These are phyloP conservation scores for Croton setiger DNA, from an alignment of 441 rosid genomes.

Conservation along the genomic window DNA sequence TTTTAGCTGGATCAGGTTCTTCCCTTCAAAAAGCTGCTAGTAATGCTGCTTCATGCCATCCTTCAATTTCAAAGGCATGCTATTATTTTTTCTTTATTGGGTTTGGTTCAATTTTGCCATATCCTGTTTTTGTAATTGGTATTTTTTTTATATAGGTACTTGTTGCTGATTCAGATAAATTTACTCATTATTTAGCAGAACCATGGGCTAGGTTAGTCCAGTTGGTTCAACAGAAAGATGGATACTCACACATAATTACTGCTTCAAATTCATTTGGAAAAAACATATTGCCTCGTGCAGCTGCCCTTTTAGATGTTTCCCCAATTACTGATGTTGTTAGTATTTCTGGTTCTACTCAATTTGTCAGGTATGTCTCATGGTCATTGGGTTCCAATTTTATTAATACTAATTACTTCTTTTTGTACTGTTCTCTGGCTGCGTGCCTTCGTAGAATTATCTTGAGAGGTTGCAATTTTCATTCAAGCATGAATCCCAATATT, in stretches of 20 bases:
- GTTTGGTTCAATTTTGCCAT: background rate
- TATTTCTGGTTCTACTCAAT: conserved; percentile 52
- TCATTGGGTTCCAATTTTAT: background rate
- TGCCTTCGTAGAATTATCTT: background rate
- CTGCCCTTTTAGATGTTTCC: conserved; percentile 88
- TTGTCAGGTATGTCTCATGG: conserved; percentile 52
- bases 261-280: conserved; percentile 86
- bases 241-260: conserved; percentile 70
- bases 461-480: background rate
- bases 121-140: background rate
- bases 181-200: conserved; percentile 70
- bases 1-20: conserved; percentile 84
- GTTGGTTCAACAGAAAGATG: conserved; percentile 56
- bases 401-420: background rate
- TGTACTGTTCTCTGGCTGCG: background rate
- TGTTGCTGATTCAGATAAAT: conserved; percentile 78
- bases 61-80: conserved; percentile 63
- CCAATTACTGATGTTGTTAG: conserved; percentile 82
- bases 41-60: conserved; percentile 71
- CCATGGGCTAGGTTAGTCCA: conserved; percentile 83
- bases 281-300: conserved; percentile 77
- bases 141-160: conserved; percentile 52
- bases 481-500: background rate
- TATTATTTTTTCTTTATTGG: background rate
- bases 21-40: conserved; percentile 70